These are phyloP conservation scores for Pyropia yezoensis DNA, from an alignment of 23 red algal species.

Conservation along the genomic window DNA sequence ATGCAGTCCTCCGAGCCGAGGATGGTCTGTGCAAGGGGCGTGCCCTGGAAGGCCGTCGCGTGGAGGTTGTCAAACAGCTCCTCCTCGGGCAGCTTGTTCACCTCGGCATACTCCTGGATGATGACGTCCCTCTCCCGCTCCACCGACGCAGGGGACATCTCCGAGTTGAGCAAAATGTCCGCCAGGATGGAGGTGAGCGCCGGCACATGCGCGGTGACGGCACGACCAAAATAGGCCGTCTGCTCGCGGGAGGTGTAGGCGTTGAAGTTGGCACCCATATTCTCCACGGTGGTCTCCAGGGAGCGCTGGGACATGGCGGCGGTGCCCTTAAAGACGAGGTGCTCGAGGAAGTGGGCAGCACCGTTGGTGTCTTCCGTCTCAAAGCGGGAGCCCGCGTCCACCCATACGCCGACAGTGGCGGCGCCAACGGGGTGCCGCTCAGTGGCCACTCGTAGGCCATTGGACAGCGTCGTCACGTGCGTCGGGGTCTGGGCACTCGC, in stretches of 20 bases:
- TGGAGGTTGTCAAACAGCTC: slow-evolving; percentile 97
- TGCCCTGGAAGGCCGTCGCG: slow-evolving; percentile 84
- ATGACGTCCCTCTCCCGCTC: slow-evolving; percentile 95
- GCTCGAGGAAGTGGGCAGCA: slow-evolving; percentile 98
- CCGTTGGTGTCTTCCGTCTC: slow-evolving; percentile 74
- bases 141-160: slow-evolving; percentile 73
- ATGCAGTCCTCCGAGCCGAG: slow-evolving; percentile 89
- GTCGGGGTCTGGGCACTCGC: slow-evolving; percentile 36
- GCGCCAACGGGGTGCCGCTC: slow-evolving; percentile 53
- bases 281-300: slow-evolving; percentile 84
- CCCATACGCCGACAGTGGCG: slow-evolving; percentile 92
- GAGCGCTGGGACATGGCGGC: slow-evolving; percentile 62
- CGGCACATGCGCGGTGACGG: slow-evolving; percentile 66
- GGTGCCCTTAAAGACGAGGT: slow-evolving; percentile 98
- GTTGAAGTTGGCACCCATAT: slow-evolving; percentile 96
- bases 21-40: slow-evolving; percentile 83
- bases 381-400: slow-evolving; percentile 94
- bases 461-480: slow-evolving; percentile 64
- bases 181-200: slow-evolving; percentile 64
- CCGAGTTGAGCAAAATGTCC: slow-evolving; percentile 93
- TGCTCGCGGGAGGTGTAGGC: slow-evolving; percentile 98
- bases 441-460: slow-evolving; percentile 92
- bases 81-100: slow-evolving; percentile 89
- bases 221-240: slow-evolving; percentile 93
- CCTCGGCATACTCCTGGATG: slow-evolving; percentile 90